A percentile compares a stretch with the other conserved stretches of the same genome.
These are phyloP conservation scores for Calonectria ilicicola DNA, from an alignment of 2,329 filamentous ascomycete species.

Conservation along the genomic window DNA sequence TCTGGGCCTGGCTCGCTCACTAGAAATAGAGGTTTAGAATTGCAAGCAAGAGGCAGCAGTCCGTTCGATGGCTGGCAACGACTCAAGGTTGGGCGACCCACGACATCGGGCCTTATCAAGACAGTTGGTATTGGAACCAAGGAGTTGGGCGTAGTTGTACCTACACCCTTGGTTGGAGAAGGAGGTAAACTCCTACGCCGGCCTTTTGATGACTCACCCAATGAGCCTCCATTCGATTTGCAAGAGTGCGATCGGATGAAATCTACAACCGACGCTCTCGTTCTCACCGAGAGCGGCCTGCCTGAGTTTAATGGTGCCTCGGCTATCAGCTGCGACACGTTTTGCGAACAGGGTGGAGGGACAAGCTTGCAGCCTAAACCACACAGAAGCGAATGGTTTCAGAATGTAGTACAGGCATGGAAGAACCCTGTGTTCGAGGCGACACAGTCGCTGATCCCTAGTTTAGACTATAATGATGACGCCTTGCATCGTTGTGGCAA, in stretches of 20 bases:
- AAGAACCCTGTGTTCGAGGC: slow-evolving; percentile 80
- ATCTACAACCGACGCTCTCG: background rate
- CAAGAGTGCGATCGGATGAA: background rate
- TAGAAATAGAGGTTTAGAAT: slow-evolving; percentile 12
- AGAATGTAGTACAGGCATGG: slow-evolving; percentile 73
- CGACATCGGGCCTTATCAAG: slow-evolving; percentile 13
- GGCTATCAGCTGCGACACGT: background rate
- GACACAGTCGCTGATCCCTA: slow-evolving; percentile 59
- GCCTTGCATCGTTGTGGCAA: slow-evolving; percentile 14
- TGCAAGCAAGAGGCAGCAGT: slow-evolving; percentile 24
- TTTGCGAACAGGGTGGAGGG: background rate
- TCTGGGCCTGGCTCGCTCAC: slow-evolving; percentile 29
- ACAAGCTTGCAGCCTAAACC: slow-evolving; percentile 18
- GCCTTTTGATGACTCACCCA: slow-evolving; percentile 55
- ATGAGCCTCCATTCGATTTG: background rate
- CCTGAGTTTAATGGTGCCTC: background rate
- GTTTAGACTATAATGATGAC: slow-evolving; percentile 38
- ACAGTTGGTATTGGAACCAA: slow-evolving; percentile 8
- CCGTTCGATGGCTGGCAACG: slow-evolving; percentile 54
- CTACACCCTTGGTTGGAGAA: slow-evolving; percentile 52
- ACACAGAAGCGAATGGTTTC: slow-evolving; percentile 65
- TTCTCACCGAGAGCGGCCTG: background rate
- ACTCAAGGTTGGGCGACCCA: slow-evolving; percentile 46
- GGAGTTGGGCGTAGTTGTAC: background rate
- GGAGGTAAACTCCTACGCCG: slow-evolving; percentile 56